phyloP scores from a whole-genome alignment of 768 basidiomycete genomes.

The Panaeolus cyanescens region DNA sequence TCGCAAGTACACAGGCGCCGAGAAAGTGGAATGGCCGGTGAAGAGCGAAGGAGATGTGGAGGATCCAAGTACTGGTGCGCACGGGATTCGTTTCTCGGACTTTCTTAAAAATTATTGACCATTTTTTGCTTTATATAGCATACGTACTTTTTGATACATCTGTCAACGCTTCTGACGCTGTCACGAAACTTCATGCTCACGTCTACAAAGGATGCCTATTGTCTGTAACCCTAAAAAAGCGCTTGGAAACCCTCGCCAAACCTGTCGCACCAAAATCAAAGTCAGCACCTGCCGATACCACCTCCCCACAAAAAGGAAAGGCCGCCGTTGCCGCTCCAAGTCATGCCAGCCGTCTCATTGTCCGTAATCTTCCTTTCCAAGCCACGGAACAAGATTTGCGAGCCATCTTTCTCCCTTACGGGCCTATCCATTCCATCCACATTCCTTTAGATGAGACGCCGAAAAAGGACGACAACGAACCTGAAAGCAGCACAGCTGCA shows the following conservation, averaged over 20 bases:
- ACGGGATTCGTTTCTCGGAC: background rate
- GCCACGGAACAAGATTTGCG: constrained; percentile 84
- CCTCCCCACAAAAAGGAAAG: constrained; percentile 29
- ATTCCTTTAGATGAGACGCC: constrained; percentile 55
- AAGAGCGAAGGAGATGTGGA: constrained; percentile 46
- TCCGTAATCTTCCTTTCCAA: constrained; percentile 88
- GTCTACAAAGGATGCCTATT: constrained; percentile 88
- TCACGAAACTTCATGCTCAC: constrained; percentile 85
- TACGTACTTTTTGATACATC: constrained; percentile 75
- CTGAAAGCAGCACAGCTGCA: constrained; percentile 14
- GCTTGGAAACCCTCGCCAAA: constrained; percentile 68
- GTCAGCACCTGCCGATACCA: constrained; percentile 21
- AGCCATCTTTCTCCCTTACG: constrained; percentile 83
- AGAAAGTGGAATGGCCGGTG: constrained; percentile 72
- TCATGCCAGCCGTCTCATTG: constrained; percentile 80
- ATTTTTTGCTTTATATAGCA: constrained; percentile 39
- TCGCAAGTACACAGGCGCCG: constrained; percentile 76
- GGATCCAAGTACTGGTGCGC: constrained; percentile 52
- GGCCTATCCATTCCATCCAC: constrained; percentile 83
- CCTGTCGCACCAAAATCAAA: constrained; percentile 27
- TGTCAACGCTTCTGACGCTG: constrained; percentile 66
- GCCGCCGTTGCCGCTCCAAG: constrained; percentile 49
- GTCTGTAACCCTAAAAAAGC: constrained; percentile 87
- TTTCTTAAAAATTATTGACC: background rate
- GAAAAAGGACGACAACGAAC: constrained; percentile 26